Evolutionary conservation across 2,329 filamentous ascomycete species (phyloP).

Genomic region (Colletotrichum neosansevieriae): DNA sequence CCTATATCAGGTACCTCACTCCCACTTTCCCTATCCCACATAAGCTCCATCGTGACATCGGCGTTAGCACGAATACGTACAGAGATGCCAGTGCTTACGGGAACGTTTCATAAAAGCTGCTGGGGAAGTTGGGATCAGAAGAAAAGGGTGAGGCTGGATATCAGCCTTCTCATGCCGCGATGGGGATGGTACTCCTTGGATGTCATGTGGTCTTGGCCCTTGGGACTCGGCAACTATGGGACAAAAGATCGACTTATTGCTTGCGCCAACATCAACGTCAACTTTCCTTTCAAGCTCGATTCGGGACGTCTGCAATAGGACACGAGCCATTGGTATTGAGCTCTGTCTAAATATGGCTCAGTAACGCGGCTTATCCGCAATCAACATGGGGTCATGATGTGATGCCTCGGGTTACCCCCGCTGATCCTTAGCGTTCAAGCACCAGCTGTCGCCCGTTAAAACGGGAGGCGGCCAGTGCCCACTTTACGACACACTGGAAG

Average conservation of each 20-base stretch:
- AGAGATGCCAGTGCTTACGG: not conserved
- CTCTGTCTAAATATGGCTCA: not conserved
- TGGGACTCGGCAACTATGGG: too few relatives aligned
- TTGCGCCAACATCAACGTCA: not conserved
- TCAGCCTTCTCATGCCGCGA: too few relatives aligned
- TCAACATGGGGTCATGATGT: slow-evolving; percentile 2
- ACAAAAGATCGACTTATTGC: too few relatives aligned
- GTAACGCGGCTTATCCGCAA: not conserved
- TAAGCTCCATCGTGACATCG: slow-evolving; percentile 2
- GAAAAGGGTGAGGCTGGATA: too few relatives aligned
- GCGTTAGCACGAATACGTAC: not conserved
- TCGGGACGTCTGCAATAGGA: not conserved
- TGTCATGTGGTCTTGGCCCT: too few relatives aligned
- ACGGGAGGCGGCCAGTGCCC: not conserved
- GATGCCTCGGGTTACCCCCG: slow-evolving; percentile 10
- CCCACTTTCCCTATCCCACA: slow-evolving; percentile 16
- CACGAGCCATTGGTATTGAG: slow-evolving; percentile 1
- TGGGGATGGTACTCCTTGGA: too few relatives aligned
- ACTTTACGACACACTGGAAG: slow-evolving; percentile 5
- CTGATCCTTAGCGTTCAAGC: slow-evolving; percentile 10
- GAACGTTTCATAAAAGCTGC: too few relatives aligned
- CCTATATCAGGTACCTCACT: slow-evolving; percentile 5
- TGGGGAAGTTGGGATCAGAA: too few relatives aligned
- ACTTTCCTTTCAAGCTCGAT: not conserved
- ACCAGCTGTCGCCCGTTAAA: not conserved